Evolutionary conservation across 2,329 filamentous ascomycete genomes (phyloP).

Genomic region (Exophiala sp.): DNA sequence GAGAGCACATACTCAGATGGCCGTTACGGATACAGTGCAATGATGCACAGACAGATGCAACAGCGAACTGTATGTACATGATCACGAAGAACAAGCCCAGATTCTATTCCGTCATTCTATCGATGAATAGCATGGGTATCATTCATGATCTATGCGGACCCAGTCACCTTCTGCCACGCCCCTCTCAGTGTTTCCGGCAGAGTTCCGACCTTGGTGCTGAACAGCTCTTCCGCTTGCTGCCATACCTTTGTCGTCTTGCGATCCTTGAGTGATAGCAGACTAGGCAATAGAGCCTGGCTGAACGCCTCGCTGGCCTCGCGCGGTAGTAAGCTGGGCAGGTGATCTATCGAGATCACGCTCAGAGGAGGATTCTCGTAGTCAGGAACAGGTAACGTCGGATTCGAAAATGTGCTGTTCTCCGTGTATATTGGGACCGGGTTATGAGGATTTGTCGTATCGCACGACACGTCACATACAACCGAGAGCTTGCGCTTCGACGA

Average conservation of each 20-base stretch:
- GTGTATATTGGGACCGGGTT: constrained; percentile 69
- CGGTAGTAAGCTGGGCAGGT: constrained; percentile 77
- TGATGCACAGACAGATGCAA: too few relatives aligned
- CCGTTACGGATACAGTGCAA: not conserved
- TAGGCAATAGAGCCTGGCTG: constrained; percentile 72
- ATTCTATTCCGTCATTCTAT: not conserved
- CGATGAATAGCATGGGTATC: not conserved
- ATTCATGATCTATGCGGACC: not conserved
- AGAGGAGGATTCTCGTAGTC: constrained; percentile 59
- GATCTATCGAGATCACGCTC: constrained; percentile 83
- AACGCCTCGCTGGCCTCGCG: constrained; percentile 86
- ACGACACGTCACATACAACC: constrained; percentile 71
- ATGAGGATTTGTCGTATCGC: constrained; percentile 45
- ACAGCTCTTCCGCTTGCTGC: constrained; percentile 78
- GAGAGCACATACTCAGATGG: not conserved
- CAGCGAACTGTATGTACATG: too few relatives aligned
- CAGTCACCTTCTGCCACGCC: constrained; percentile 14
- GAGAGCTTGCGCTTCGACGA: constrained; percentile 67
- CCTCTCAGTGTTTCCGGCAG: constrained; percentile 48
- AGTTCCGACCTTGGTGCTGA: constrained; percentile 66
- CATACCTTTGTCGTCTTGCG: constrained; percentile 70
- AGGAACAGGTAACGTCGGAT: constrained; percentile 76
- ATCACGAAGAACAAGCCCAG: too few relatives aligned
- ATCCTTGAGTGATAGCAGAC: constrained; percentile 72
- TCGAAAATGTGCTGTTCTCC: constrained; percentile 79